Conservation (phyloP, 495 filamentous ascomycete species). For the Darksidea phi region DNA sequence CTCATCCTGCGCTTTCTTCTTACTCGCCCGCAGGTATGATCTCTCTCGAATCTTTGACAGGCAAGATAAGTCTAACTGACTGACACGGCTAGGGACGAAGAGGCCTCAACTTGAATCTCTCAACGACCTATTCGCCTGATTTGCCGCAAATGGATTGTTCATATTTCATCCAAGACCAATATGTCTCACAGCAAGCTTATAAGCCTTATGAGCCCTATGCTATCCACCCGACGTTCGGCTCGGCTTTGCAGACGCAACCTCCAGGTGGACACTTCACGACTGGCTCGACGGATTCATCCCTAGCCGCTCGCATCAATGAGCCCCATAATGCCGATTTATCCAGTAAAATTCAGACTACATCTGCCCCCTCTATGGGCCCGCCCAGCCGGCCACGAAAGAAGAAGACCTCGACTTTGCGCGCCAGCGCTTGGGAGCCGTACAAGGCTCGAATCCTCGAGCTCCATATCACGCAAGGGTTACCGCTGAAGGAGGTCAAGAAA, state of each 20-base stretch:
- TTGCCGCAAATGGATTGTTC: no score
- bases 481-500: constrained; percentile 27
- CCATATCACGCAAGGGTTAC: constrained; percentile 22
- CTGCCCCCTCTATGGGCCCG: constrained; percentile 23
- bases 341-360: constrained; percentile 1
- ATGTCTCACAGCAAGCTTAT: no score
- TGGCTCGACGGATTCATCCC: constrained; percentile 3
- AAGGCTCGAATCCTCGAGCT: constrained; percentile 33
- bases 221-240: background rate
- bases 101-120: no score
- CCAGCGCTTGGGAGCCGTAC: constrained; percentile 32
- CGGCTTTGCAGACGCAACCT: constrained; percentile 9
- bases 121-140: no score
- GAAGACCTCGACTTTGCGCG: constrained; percentile 31
- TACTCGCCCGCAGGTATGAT: no score
- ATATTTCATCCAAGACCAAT: no score
- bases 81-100: no score
- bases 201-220: no score
- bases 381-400: constrained; percentile 30
- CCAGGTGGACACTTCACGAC: constrained; percentile 1
- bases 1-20: no score
- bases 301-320: background rate
- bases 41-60: no score
- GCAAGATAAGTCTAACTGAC: no score
- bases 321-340: constrained; percentile 1